Conservation (phyloP, 345 rosid species). For the Brassica carinata region DNA sequence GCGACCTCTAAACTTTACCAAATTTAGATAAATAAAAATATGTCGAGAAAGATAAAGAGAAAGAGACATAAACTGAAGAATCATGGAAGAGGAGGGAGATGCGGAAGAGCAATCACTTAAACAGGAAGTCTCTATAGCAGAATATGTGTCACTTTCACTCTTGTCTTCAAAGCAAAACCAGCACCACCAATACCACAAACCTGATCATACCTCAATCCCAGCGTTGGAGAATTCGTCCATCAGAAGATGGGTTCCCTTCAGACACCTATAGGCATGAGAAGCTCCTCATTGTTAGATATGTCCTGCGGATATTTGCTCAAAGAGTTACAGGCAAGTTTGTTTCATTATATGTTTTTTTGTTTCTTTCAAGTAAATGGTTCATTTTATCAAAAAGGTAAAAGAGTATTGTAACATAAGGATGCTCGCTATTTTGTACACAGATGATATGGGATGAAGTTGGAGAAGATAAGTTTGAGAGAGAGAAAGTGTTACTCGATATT, state of each 20-base stretch:
- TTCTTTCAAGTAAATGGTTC: not conserved
- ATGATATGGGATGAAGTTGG: slow-evolving; percentile 99
- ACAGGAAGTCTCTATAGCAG: slow-evolving; percentile 61
- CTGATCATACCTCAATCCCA: slow-evolving; percentile 31
- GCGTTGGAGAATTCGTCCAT: slow-evolving; percentile 21
- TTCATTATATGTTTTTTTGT: not conserved
- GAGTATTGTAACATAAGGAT: not conserved
- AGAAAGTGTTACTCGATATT: slow-evolving; percentile 78
- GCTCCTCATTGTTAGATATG: slow-evolving; percentile 62
- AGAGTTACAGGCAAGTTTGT: slow-evolving; percentile 77
- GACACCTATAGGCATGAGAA: slow-evolving; percentile 64
- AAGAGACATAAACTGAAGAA: slow-evolving; percentile 33
- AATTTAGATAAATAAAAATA: slow-evolving; percentile 13
- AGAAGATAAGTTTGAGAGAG: slow-evolving; percentile 74
- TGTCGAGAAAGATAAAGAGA: slow-evolving; percentile 10
- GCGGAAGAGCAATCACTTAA: slow-evolving; percentile 57
- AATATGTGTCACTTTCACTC: slow-evolving; percentile 68
- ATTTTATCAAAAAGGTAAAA: not conserved
- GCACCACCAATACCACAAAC: slow-evolving; percentile 49
- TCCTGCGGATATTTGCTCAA: slow-evolving; percentile 90
- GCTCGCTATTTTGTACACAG: slow-evolving; percentile 42
- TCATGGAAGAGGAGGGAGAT: slow-evolving; percentile 33
- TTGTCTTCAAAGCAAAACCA: slow-evolving; percentile 67
- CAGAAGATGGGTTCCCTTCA: slow-evolving; percentile 68
- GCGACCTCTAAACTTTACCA: slow-evolving; percentile 37